These are phyloP conservation scores for Gaeumannomyces tritici DNA, from an alignment of 2,329 filamentous ascomycete genomes.

Conservation along the genomic window DNA sequence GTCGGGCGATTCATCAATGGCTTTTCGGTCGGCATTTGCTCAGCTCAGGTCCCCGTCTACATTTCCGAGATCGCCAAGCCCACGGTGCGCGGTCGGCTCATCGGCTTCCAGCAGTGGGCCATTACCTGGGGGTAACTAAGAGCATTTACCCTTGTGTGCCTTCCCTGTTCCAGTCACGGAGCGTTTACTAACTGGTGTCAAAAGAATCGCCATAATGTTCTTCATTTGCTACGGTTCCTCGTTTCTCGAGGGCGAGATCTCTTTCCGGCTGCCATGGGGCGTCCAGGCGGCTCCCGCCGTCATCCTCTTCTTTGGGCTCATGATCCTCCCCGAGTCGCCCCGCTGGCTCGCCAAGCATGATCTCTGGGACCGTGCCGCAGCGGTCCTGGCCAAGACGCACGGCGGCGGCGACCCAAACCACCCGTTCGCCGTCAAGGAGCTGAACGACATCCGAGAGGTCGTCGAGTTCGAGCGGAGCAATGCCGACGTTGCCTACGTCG, in stretches of 20 bases:
- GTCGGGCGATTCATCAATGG: slow-evolving; percentile 64
- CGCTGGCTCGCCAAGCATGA: slow-evolving; percentile 41
- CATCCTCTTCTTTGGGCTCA: slow-evolving; percentile 29
- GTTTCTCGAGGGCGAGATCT: slow-evolving; percentile 28
- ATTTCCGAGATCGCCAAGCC: slow-evolving; percentile 52
- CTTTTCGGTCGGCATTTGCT: slow-evolving; percentile 61
- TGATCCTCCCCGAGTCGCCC: slow-evolving; percentile 37
- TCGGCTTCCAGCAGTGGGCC: slow-evolving; percentile 34
- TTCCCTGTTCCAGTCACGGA: no score
- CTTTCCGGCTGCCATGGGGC: slow-evolving; percentile 41
- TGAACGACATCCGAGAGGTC: slow-evolving; percentile 63
- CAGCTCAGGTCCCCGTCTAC: slow-evolving; percentile 63
- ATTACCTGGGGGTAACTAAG: slow-evolving; percentile 26
- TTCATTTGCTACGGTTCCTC: slow-evolving; percentile 37
- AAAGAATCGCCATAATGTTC: slow-evolving; percentile 34
- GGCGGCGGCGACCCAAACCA: slow-evolving; percentile 54
- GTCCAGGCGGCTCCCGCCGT: slow-evolving; percentile 35
- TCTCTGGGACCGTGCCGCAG: slow-evolving; percentile 32
- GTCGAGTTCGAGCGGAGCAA: slow-evolving; percentile 65
- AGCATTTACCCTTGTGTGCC: no score
- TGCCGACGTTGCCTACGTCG: slow-evolving; percentile 58
- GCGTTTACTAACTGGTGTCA: not conserved
- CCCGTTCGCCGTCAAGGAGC: slow-evolving; percentile 57
- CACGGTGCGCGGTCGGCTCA: slow-evolving; percentile 31
- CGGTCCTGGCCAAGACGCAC: slow-evolving; percentile 46